A percentile compares a stretch with the other conserved stretches of the same genome.
These are phyloP conservation scores for Saxophila tyrrhenica DNA, from an alignment of 495 filamentous ascomycete genomes.

Conservation along the genomic window DNA sequence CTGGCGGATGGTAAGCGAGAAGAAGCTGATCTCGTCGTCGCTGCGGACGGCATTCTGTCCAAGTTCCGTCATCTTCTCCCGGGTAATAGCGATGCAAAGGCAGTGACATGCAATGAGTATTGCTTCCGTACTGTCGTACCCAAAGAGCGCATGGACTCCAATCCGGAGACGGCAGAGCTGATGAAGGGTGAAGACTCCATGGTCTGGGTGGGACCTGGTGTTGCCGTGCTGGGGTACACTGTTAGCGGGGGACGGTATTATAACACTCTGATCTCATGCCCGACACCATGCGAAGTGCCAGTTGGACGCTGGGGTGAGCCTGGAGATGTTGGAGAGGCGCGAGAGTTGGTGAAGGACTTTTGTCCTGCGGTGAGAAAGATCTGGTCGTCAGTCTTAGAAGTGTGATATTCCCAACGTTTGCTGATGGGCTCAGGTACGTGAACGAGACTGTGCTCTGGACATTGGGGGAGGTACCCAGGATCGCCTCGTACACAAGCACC, in stretches of 20 bases:
- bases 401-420: too few relatives aligned
- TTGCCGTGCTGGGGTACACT: not conserved
- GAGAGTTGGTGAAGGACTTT: not conserved
- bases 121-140: slow-evolving; percentile 3
- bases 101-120: not conserved
- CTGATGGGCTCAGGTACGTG: too few relatives aligned
- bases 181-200: not conserved
- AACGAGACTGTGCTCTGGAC: not conserved
- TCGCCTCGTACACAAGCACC: not conserved
- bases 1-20: slow-evolving; percentile 6
- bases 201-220: not conserved
- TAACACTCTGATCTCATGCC: not conserved
- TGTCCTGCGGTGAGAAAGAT: slow-evolving; percentile 1
- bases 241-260: not conserved
- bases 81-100: not conserved
- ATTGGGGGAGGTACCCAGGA: not conserved
- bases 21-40: slow-evolving; percentile 28
- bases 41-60: slow-evolving; percentile 31
- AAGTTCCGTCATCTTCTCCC: not conserved
- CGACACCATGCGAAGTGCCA: not conserved
- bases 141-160: not conserved
- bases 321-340: not conserved
- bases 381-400: not conserved
- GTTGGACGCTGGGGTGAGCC: slow-evolving; percentile 2
- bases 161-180: slow-evolving; percentile 1